Percentiles rank a stretch among this genome's conserved stretches.
Conservation (phyloP, 2,329 filamentous ascomycete species). For the Kalaharituber pfeilii region DNA sequence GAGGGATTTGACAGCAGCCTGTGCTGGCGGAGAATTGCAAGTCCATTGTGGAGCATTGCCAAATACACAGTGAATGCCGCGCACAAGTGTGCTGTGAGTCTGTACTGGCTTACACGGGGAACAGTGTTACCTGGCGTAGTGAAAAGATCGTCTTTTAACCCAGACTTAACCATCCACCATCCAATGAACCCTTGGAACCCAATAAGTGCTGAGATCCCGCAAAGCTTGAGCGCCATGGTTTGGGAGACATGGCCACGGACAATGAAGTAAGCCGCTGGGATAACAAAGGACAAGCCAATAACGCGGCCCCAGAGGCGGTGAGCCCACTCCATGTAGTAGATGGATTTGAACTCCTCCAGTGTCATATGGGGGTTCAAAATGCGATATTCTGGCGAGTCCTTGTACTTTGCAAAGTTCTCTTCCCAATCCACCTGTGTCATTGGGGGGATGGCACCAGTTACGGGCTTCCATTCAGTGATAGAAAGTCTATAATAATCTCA, state of each 20-base stretch:
- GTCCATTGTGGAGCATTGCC: conserved; percentile 81
- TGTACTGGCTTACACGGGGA: conserved; percentile 86
- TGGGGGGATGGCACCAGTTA: conserved; percentile 80
- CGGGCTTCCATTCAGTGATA: conserved; percentile 96
- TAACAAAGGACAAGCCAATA: conserved; percentile 73
- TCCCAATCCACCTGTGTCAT: conserved; percentile 69
- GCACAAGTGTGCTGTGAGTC: conserved; percentile 72
- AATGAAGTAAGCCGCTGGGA: conserved; percentile 80
- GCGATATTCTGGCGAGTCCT: conserved; percentile 78
- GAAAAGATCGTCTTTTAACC: conserved; percentile 88
- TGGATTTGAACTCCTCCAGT: conserved; percentile 87
- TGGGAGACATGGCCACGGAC: conserved; percentile 58
- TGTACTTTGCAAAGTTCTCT: conserved; percentile 82
- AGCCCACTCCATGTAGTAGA: conserved; percentile 99
- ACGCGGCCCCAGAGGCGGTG: conserved; percentile 88
- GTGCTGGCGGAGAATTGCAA: conserved; percentile 64
- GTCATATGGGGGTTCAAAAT: conserved; percentile 87
- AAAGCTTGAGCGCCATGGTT: conserved; percentile 58
- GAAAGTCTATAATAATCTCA: conserved; percentile 59
- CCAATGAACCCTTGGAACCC: conserved; percentile 90
- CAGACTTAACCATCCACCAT: conserved; percentile 99
- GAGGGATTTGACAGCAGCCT: conserved; percentile 51
- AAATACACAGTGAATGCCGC: conserved; percentile 86
- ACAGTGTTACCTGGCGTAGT: conserved; percentile 56
- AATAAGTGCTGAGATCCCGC: conserved; percentile 74